Base-by-base conservation (phyloP, 2,329 filamentous ascomycete species). In the Stachybotrys chartarum region DNA sequence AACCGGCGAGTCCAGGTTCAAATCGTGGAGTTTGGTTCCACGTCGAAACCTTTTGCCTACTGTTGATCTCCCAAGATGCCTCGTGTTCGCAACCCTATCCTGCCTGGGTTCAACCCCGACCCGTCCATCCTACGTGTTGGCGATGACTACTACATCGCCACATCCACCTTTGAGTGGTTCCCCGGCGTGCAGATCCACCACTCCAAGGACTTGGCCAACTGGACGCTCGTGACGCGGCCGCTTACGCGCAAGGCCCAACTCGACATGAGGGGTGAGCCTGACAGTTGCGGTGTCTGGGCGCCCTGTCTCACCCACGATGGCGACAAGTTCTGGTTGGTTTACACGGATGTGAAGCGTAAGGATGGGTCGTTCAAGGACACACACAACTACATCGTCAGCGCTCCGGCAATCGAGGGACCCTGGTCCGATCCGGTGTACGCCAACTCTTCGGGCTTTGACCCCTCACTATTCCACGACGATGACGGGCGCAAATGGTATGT, bases 261-360 rank as follows among this genome's bases (percentile, higher is more conserved):
- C 3, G 78, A 82, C 60, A 79, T 83, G 78, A 77, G 80, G 16
- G 79, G 80, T n/a, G 71, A 82, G 61, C 80, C 81, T 0, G 80
- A 84, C 63, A 81, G 78, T 65, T 82, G 81, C 60, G 81, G 81
- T 44, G 71, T 86, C n/a, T 86, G 83, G 81, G 83, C 83, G 2
- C 84, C 84, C 0, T 86, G 83, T 61, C 73, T 87, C 18, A 81
- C 78, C 0, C 81, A 86, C 59, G 82, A 85, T 59, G 82, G 81
- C 50, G 72, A 78, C 3, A 76, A 70, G 54, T 86, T 85, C 68
- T 86, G 78, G 76, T 77, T 86, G 6, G 83, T 86, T 2, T 86
- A 84, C 65, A 85, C 83, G 1, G 82, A 86, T 61, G 82, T 86
- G 16, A 86, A 85, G 70, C 81, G 83, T 59, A 86, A 86, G 64